A percentile compares a stretch with the other conserved stretches of the same genome.
Conservation (phyloP, 169 alveolate species). For the Plasmodium reichenowi region DNA sequence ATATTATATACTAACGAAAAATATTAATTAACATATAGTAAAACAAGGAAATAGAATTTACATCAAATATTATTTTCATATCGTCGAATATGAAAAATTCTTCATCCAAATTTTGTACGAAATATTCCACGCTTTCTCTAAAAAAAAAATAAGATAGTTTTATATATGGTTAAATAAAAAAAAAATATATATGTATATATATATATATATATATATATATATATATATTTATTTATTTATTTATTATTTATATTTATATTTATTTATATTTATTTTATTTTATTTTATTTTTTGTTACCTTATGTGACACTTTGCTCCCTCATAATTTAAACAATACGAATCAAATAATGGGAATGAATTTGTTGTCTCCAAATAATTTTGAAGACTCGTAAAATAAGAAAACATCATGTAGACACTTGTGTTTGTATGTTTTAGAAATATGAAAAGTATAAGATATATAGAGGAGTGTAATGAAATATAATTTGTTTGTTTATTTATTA, state of each 20-base stretch:
- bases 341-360: conserved; percentile 9
- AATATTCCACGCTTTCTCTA: conserved; percentile 63
- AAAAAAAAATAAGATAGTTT: conserved; percentile 5
- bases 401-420: conserved; percentile 25
- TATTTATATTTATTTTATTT: background rate
- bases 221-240: background rate
- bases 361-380: conserved; percentile 8
- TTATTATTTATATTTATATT: background rate
- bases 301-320: background rate
- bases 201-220: conserved; percentile 3
- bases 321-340: background rate
- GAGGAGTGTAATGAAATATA: conserved; percentile 20
- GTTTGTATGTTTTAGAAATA: conserved; percentile 21
- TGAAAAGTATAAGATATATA: conserved; percentile 46
- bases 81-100: conserved; percentile 41
- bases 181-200: background rate
- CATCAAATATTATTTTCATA: conserved; percentile 28
- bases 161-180: background rate
- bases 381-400: conserved; percentile 17
- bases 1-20: background rate
- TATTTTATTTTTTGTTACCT: background rate
- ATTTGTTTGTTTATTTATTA: conserved; percentile 27
- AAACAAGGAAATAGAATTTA: conserved; percentile 31
- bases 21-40: conserved; percentile 52
- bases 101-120: conserved; percentile 7